Evolutionary conservation across 805 yeast species (phyloP).

Genomic region (Saturnispora bothae): DNA sequence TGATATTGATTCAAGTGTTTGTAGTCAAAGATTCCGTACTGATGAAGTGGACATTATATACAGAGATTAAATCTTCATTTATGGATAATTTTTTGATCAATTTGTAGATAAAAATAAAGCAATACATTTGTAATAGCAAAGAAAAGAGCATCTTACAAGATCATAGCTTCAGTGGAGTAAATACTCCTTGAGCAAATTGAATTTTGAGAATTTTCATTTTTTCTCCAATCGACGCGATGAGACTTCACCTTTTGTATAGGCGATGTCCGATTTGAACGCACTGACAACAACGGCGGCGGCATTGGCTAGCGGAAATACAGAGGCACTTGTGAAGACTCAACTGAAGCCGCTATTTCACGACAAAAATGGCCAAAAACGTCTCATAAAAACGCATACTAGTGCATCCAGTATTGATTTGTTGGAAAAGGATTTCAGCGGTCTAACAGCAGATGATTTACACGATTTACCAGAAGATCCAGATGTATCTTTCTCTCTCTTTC

Average conservation of each 20-base stretch:
- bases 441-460: conserved; percentile 52
- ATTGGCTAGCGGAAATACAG: conserved; percentile 22
- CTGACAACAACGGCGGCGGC: conserved; percentile 49
- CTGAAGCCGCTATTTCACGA: conserved; percentile 8
- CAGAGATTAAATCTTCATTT: conserved; percentile 42
- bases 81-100: not conserved
- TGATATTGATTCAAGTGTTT: conserved; percentile 58
- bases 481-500: conserved; percentile 43
- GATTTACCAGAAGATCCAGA: conserved; percentile 35
- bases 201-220: not conserved
- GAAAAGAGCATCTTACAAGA: no score
- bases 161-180: no score
- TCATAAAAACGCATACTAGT: conserved; percentile 4
- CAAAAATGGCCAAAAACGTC: conserved; percentile 7
- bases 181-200: no score
- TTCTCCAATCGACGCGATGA: no score
- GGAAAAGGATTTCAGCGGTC: conserved; percentile 35
- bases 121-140: not conserved
- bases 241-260: no score
- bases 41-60: conserved; percentile 87
- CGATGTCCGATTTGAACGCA: conserved; percentile 29
- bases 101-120: no score
- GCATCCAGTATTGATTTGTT: conserved; percentile 5
- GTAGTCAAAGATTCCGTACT: conserved; percentile 89
- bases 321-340: conserved; percentile 8